phyloP scores from a whole-genome alignment of 129 eudicot genomes.

The Heracleum sosnowskyi region DNA sequence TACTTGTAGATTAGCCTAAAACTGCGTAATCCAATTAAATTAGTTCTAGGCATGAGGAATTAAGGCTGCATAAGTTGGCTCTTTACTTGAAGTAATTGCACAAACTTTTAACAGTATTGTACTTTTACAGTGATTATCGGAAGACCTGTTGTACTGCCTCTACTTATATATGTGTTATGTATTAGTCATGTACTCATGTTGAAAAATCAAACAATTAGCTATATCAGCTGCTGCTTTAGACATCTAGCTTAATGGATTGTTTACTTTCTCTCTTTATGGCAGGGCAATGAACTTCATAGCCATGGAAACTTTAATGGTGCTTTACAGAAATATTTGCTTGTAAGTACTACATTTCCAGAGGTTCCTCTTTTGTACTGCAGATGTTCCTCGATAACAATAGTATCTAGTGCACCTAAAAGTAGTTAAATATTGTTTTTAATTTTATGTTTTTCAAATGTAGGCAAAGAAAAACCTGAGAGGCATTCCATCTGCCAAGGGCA shows the following conservation, averaged over 20 bases:
- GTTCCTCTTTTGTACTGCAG: constrained; percentile 9
- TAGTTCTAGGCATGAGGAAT: neutral
- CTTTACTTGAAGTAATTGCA: neutral
- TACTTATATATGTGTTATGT: neutral
- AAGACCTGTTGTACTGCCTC: neutral
- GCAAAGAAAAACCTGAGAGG: constrained; percentile 84
- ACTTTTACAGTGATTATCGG: neutral
- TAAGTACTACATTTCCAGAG: constrained; percentile 30
- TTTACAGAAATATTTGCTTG: constrained; percentile 72
- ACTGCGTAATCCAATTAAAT: neutral
- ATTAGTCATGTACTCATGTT: neutral
- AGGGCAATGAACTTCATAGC: constrained; percentile 92
- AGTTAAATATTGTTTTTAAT: neutral
- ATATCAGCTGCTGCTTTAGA: neutral
- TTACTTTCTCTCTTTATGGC: constrained; percentile 17
- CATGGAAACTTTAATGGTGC: constrained; percentile 74
- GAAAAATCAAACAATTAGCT: neutral
- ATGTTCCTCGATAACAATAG: neutral
- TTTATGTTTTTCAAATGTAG: constrained; percentile 21
- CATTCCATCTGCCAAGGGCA: constrained; percentile 64
- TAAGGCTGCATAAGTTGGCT: neutral
- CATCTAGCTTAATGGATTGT: constrained; percentile 11
- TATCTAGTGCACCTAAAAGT: constrained; percentile 1
- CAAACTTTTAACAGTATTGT: neutral
- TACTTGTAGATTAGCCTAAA: neutral